Conservation (phyloP, 2,329 filamentous ascomycete species). For the Cercospora sp. region DNA sequence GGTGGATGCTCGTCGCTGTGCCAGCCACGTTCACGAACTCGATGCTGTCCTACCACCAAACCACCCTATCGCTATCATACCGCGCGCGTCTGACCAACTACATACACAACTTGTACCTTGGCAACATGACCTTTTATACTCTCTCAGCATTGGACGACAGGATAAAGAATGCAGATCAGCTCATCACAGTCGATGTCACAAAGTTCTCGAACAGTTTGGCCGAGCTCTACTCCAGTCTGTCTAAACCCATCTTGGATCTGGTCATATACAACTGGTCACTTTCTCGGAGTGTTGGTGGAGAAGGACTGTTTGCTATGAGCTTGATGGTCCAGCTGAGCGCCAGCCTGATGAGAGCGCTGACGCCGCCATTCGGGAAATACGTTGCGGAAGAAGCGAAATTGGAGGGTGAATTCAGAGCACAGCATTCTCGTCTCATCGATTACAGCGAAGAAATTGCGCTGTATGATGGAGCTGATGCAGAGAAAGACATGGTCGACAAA, state of each 20-base stretch:
- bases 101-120: slow-evolving; percentile 93
- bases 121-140: slow-evolving; percentile 97
- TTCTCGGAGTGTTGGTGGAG: slow-evolving; percentile 91
- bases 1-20: slow-evolving; percentile 98
- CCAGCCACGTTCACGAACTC: slow-evolving; percentile 96
- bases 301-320: slow-evolving; percentile 94
- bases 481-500: slow-evolving; percentile 96
- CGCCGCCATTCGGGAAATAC: slow-evolving; percentile 94
- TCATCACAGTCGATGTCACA: slow-evolving; percentile 94
- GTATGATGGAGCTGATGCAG: slow-evolving; percentile 86
- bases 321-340: slow-evolving; percentile 90
- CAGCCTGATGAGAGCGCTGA: slow-evolving; percentile 87
- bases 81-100: slow-evolving; percentile 88
- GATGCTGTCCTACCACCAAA: slow-evolving; percentile 98
- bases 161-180: slow-evolving; percentile 97
- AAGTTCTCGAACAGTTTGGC: slow-evolving; percentile 95
- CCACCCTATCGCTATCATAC: slow-evolving; percentile 88
- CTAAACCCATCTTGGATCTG: slow-evolving; percentile 93
- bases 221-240: slow-evolving; percentile 92
- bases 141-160: slow-evolving; percentile 92
- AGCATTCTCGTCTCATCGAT: slow-evolving; percentile 91
- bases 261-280: slow-evolving; percentile 94
- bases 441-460: slow-evolving; percentile 93
- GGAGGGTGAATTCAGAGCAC: slow-evolving; percentile 94
- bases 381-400: slow-evolving; percentile 93